Base-by-base conservation (phyloP, 495 filamentous ascomycete species). In the Poronia punctata region DNA sequence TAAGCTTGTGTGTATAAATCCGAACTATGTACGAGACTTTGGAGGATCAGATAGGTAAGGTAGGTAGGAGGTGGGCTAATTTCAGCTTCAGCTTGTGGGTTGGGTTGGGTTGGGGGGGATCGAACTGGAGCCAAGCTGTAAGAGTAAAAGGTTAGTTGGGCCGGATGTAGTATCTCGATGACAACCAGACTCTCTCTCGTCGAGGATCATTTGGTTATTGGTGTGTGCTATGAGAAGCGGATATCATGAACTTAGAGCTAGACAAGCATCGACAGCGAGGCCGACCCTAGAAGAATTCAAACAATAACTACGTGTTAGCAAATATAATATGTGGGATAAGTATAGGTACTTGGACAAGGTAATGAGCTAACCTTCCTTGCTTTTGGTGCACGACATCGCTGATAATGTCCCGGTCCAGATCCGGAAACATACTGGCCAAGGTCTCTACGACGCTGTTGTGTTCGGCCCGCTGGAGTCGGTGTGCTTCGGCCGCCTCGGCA, bases 331-430 rank as follows among this genome's bases (percentile, higher is more conserved):
- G n/a, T n/a, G 12, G 34, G 21, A 24, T 9, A 3, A 15, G 24
- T 14, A 27, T 17, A 35, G 44, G 15, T 45, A 27, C 32, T 16
- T 22, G 22, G 8, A 19, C 8, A 40, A 72, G n/a, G n/a, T n/a
- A n/a, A n/a, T n/a, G n/a, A n/a, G n/a, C 86, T 68, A 59, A 89
- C 87, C 87, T 78, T 50, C 89, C 89, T 59, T 95, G 80, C 62
- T 96, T 93, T 65, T 85, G 75, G 60, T 86, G 77, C 15, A 95
- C 88, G 39, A 96, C 89, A 66, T 96, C 89, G 48, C 87, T 86
- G 55, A 96, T 95, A 22, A 96, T 74, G 18, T 96, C 89, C 54
- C 77, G 74, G 57, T 96, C 89, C 18, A 96, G 66, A 56, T 87
- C 83, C 6, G 89, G 89, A 54, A 96, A 96, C 88, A 96, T 95